Conservation (phyloP, 2,329 filamentous ascomycete species). For the Ceratocystis destructans region DNA sequence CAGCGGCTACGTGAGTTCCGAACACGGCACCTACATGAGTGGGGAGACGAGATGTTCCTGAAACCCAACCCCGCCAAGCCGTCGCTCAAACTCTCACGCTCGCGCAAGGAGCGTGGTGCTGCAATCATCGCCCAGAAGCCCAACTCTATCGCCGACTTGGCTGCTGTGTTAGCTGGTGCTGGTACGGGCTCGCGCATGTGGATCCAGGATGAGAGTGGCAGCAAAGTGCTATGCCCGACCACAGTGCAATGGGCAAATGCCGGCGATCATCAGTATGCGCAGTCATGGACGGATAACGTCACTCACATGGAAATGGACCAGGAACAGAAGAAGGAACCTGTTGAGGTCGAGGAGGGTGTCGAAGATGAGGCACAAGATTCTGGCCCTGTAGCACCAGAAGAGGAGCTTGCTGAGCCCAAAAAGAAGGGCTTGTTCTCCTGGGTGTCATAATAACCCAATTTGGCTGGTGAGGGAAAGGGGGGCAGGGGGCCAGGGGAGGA, state of each 20-base stretch:
- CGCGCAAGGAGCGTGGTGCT: conserved; percentile 34
- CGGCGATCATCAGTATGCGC: conserved; percentile 34
- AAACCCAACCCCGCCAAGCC: conserved; percentile 26
- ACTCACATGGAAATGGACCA: conserved; percentile 30
- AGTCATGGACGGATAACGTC: conserved; percentile 40
- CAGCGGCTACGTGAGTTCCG: conserved; percentile 53
- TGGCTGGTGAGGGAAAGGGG: not conserved
- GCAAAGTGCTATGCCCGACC: conserved; percentile 28
- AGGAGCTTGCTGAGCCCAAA: conserved; percentile 11
- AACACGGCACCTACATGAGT: conserved; percentile 47
- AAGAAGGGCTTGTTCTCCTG: conserved; percentile 13
- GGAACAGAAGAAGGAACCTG: conserved; percentile 2
- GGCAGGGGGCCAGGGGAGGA: not conserved
- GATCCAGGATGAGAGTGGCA: conserved; percentile 19
- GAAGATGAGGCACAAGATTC: conserved; percentile 21
- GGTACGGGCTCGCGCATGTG: conserved; percentile 40
- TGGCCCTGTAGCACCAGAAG: conserved; percentile 10
- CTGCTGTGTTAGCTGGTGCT: conserved; percentile 39
- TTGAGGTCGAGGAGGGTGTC: conserved; percentile 15
- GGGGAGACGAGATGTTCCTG: conserved; percentile 37
- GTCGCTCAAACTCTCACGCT: conserved; percentile 28
- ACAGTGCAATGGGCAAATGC: conserved; percentile 41
- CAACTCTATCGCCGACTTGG: conserved; percentile 51
- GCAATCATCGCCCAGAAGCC: conserved; percentile 46
- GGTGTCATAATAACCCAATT: conserved; percentile 6